Percentiles rank a stretch among this genome's conserved stretches.
Conservation (phyloP, 352 stramenopile species). For the Globisporangium nunn region DNA sequence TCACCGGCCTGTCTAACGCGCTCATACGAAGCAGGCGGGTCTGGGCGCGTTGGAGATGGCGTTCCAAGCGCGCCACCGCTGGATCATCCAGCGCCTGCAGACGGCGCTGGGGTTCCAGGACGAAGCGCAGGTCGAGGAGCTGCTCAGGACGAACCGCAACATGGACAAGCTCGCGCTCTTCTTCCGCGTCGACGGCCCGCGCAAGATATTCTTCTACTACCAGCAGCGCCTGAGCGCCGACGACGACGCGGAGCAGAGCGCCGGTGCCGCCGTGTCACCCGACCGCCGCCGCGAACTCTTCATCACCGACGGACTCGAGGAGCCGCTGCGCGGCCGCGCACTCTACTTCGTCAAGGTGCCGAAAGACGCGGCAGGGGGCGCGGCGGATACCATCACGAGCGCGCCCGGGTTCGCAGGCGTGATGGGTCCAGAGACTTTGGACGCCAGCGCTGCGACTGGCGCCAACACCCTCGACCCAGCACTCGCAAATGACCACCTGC, state of each 20-base stretch:
- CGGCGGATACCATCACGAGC: background rate
- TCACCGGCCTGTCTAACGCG: too few relatives aligned
- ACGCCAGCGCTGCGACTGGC: background rate
- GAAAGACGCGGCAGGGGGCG: constrained; percentile 9
- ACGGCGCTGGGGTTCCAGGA: constrained; percentile 63
- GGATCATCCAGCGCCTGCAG: constrained; percentile 81
- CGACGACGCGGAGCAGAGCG: constrained; percentile 3
- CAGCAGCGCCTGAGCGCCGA: constrained; percentile 26
- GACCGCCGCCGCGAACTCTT: constrained; percentile 58
- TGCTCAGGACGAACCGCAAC: constrained; percentile 71
- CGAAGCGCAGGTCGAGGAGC: constrained; percentile 69
- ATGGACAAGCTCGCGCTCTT: constrained; percentile 72
- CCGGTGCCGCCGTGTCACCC: constrained; percentile 6
- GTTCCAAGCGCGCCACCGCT: constrained; percentile 81
- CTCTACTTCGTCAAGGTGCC: constrained; percentile 76
- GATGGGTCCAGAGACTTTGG: constrained; percentile 14
- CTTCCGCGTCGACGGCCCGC: constrained; percentile 57
- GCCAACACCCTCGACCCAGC: constrained; percentile 34
- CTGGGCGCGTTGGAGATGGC: constrained; percentile 33
- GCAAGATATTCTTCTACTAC: constrained; percentile 81
- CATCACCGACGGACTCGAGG: constrained; percentile 69
- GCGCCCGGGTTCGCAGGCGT: constrained; percentile 2
- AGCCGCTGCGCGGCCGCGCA: constrained; percentile 52
- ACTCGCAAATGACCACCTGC: constrained; percentile 59
- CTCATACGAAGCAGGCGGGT: too few relatives aligned